These are phyloP conservation scores for Bertia moriformis DNA, from an alignment of 2,329 filamentous ascomycete species.

Conservation along the genomic window DNA sequence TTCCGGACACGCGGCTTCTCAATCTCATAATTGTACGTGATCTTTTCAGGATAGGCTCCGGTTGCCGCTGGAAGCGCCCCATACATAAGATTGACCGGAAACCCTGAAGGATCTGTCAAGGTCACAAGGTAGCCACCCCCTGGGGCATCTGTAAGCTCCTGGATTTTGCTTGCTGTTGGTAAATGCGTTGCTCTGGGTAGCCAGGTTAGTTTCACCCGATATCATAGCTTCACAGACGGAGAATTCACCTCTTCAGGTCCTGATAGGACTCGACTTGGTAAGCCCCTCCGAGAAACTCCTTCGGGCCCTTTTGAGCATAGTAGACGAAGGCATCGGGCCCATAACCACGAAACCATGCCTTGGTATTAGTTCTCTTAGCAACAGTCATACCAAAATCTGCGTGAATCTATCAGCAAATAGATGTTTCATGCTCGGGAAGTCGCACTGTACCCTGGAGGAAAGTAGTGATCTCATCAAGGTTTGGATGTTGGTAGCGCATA, in stretches of 20 bases:
- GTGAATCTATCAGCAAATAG: background rate
- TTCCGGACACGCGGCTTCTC: background rate
- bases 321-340: background rate
- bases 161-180: background rate
- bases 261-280: background rate
- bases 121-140: background rate
- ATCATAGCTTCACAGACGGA: background rate
- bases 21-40: background rate
- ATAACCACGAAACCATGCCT: slow-evolving; percentile 4
- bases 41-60: background rate
- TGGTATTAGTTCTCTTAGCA: slow-evolving; percentile 15
- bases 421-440: no score
- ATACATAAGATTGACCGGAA: slow-evolving; percentile 1
- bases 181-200: background rate
- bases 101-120: background rate
- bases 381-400: slow-evolving; percentile 25
- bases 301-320: background rate
- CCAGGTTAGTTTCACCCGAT: background rate
- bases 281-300: background rate
- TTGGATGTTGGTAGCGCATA: slow-evolving; percentile 37
- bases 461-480: slow-evolving; percentile 28
- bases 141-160: background rate
- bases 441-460: slow-evolving; percentile 21
- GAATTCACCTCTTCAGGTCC: background rate
- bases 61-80: background rate